Conservation (phyloP, 805 yeast genomes). For the Lachancea mirantina region DNA sequence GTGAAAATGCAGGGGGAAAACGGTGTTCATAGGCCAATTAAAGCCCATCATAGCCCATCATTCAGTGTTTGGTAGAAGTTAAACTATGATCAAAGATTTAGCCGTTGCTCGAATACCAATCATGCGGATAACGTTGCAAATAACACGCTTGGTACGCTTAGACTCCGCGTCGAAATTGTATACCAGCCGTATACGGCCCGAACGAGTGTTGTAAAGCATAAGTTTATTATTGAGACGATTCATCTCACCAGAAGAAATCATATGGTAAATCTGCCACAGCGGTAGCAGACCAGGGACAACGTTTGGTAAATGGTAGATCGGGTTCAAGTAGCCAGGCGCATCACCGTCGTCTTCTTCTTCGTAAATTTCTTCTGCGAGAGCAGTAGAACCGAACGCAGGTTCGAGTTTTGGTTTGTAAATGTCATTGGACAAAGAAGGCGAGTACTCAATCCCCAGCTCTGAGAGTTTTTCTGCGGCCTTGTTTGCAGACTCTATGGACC, state of each 20-base stretch:
- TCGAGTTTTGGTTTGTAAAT: slow-evolving; percentile 10
- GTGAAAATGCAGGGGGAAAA: no score
- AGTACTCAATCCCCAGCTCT: slow-evolving; percentile 18
- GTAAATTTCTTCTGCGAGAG: slow-evolving; percentile 6
- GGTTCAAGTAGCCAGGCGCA: slow-evolving; percentile 8
- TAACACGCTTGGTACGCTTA: slow-evolving; percentile 18
- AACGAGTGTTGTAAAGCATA: slow-evolving; percentile 20
- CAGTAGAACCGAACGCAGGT: slow-evolving; percentile 1
- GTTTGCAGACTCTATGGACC: slow-evolving; percentile 21
- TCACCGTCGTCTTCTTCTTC: slow-evolving; percentile 14
- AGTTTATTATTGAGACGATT: slow-evolving; percentile 18
- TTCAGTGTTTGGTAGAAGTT: neutral
- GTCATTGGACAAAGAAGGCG: slow-evolving; percentile 9
- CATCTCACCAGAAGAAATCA: slow-evolving; percentile 29
- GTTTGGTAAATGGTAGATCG: slow-evolving; percentile 29
- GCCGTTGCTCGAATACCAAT: slow-evolving; percentile 36
- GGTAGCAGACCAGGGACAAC: slow-evolving; percentile 49
- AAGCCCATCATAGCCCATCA: no score
- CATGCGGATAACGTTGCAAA: slow-evolving; percentile 39
- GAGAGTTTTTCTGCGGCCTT: slow-evolving; percentile 15
- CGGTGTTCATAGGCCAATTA: no score
- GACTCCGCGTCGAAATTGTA: slow-evolving; percentile 20
- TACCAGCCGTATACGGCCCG: slow-evolving; percentile 22
- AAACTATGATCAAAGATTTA: slow-evolving; percentile 24
- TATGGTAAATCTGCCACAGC: slow-evolving; percentile 36